Conservation (phyloP, 2,329 filamentous ascomycete genomes). For the Ascomycota sp. region DNA sequence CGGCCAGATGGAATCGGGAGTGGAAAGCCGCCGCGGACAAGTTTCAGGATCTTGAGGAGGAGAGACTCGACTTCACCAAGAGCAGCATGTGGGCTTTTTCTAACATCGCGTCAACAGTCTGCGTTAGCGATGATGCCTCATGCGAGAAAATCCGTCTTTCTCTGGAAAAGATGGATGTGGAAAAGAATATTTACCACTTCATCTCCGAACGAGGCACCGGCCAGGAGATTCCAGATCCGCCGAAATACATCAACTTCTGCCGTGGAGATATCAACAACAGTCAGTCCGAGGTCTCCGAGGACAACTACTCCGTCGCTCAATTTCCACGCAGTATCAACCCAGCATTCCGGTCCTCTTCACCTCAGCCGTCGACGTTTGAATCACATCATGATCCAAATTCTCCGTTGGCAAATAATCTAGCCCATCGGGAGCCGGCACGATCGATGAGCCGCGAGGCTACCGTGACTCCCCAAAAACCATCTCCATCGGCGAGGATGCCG, state of each 20-base stretch:
- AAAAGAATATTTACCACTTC: conserved; percentile 79
- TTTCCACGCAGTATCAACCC: conserved; percentile 92
- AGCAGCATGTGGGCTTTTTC: conserved; percentile 96
- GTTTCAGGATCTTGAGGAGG: conserved; percentile 96
- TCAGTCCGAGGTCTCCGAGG: conserved; percentile 65
- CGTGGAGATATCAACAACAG: conserved; percentile 68
- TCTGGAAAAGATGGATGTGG: conserved; percentile 87
- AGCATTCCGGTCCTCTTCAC: conserved; percentile 85
- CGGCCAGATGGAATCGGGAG: conserved; percentile 86
- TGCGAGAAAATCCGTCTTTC: conserved; percentile 92
- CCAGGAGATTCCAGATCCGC: conserved; percentile 91
- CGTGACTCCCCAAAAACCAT: conserved; percentile 26
- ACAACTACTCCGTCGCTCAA: conserved; percentile 84
- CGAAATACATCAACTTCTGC: conserved; percentile 97
- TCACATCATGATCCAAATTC: conserved; percentile 79
- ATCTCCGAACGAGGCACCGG: conserved; percentile 80
- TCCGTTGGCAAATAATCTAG: conserved; percentile 48
- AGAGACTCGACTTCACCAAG: conserved; percentile 91
- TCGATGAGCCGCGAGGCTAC: conserved; percentile 28
- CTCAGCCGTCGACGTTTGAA: conserved; percentile 80
- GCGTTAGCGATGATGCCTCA: conserved; percentile 88
- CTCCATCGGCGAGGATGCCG: conserved; percentile 4
- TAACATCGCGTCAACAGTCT: conserved; percentile 91
- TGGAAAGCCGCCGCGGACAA: conserved; percentile 98
- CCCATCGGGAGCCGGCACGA: conserved; percentile 28